Percentiles rank a stretch among this genome's conserved stretches.
phyloP scores from a whole-genome alignment of 1,284 basidiomycete genomes.

The Leccinum olivaceoglutinosum region DNA sequence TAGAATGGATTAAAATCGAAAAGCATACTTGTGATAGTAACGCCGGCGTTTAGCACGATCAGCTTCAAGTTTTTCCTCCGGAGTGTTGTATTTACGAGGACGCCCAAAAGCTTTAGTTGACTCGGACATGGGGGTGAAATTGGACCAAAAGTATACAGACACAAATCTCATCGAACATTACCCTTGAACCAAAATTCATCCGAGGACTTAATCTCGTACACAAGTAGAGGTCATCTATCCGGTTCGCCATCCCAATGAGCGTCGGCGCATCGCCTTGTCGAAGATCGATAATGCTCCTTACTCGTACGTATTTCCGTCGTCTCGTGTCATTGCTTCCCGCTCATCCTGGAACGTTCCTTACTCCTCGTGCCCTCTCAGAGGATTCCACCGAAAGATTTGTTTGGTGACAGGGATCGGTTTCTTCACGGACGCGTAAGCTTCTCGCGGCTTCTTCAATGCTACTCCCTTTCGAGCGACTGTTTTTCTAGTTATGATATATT shows the following conservation, averaged over 20 bases:
- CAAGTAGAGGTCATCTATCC: background rate
- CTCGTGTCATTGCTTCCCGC: conserved; percentile 12
- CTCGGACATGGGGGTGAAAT: too few species aligned
- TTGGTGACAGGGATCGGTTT: conserved; percentile 73
- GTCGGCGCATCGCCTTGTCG: conserved; percentile 58
- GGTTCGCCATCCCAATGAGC: conserved; percentile 31
- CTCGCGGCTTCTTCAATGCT: conserved; percentile 4
- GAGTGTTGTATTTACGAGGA: too few species aligned
- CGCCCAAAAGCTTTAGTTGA: too few species aligned
- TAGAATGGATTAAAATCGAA: too few species aligned
- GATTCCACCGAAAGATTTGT: conserved; percentile 65
- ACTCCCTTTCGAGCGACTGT: background rate
- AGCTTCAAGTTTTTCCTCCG: too few species aligned
- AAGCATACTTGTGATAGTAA: too few species aligned
- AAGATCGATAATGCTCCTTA: conserved; percentile 71
- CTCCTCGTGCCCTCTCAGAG: conserved; percentile 27
- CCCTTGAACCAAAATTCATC: too few species aligned
- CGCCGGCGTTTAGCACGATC: too few species aligned
- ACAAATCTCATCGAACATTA: too few species aligned
- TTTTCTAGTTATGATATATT: conserved; percentile 57
- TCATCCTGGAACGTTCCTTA: background rate
- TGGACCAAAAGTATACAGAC: too few species aligned
- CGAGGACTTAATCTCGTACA: too few species aligned
- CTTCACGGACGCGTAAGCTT: conserved; percentile 70
- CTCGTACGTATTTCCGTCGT: conserved; percentile 9